Evolutionary conservation across 1,284 basidiomycete genomes (phyloP).

Genomic region (Termitomyces sp.): DNA sequence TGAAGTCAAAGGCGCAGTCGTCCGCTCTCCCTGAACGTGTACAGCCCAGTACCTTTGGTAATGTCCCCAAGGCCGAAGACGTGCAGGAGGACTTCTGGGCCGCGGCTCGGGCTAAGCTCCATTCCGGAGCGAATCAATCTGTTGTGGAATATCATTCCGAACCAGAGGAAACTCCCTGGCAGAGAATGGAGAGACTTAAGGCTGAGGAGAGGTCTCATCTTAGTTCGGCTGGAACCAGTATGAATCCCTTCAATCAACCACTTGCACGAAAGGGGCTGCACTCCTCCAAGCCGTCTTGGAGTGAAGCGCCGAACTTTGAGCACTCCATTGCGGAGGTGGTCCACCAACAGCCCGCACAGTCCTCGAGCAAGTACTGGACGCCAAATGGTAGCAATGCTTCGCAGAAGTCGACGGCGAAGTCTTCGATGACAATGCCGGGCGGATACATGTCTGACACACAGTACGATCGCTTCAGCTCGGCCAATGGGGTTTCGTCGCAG

Average conservation of each 20-base stretch:
- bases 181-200: slow-evolving; percentile 14
- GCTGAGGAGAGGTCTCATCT: slow-evolving; percentile 1
- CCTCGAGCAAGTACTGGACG: slow-evolving; percentile 8
- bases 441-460: slow-evolving; percentile 8
- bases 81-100: slow-evolving; percentile 13
- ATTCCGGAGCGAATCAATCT: not conserved
- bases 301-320: slow-evolving; percentile 5
- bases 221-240: not conserved
- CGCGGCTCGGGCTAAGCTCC: slow-evolving; percentile 8
- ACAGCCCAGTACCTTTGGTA: not conserved
- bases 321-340: slow-evolving; percentile 1
- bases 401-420: slow-evolving; percentile 3
- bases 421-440: slow-evolving; percentile 10
- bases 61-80: not conserved
- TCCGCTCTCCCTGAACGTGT: not conserved
- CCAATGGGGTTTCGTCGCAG: not conserved
- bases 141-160: slow-evolving; percentile 1
- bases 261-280: slow-evolving; percentile 4
- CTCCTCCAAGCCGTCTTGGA: slow-evolving; percentile 10
- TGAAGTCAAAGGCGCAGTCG: slow-evolving; percentile 10
- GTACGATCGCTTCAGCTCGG: slow-evolving; percentile 14
- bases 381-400: slow-evolving; percentile 6
- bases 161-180: slow-evolving; percentile 17
- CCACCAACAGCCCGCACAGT: slow-evolving; percentile 7
- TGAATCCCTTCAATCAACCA: slow-evolving; percentile 9